Evolutionary conservation across 257 asterid genomes (phyloP).

Genomic region (Gentiana macrophylla): DNA sequence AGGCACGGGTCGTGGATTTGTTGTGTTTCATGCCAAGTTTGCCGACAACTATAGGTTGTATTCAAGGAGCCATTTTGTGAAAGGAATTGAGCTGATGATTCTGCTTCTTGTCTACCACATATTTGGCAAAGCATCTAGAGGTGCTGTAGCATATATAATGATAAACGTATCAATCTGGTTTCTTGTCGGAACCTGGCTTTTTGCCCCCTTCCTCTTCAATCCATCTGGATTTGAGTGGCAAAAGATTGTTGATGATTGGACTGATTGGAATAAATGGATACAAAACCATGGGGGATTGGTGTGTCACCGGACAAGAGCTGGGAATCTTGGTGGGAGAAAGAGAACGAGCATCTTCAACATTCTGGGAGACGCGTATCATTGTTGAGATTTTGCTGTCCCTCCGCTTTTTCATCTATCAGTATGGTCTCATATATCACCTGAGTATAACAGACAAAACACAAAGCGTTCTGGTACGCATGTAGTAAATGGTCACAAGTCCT

Average conservation of each 20-base stretch:
- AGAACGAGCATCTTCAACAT: constrained; percentile 63
- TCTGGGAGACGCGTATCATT: constrained; percentile 58
- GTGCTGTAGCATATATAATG: constrained; percentile 52
- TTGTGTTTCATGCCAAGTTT: constrained; percentile 87
- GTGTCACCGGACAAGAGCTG: constrained; percentile 85
- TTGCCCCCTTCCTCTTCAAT: constrained; percentile 85
- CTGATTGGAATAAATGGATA: constrained; percentile 95
- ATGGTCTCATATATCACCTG: constrained; percentile 79
- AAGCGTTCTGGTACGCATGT: constrained; percentile 46
- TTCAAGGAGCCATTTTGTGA: constrained; percentile 84
- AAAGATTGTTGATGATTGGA: constrained; percentile 84
- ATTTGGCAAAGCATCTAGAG: constrained; percentile 61
- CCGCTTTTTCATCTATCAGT: constrained; percentile 82
- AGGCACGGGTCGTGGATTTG: constrained; percentile 95
- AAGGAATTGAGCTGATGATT: constrained; percentile 83
- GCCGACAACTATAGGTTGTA: constrained; percentile 80
- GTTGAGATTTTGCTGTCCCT: constrained; percentile 71
- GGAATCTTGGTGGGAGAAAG: constrained; percentile 99
- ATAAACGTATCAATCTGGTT: constrained; percentile 87
- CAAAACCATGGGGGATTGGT: constrained; percentile 77
- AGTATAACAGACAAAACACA: constrained; percentile 35
- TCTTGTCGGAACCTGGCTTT: constrained; percentile 89
- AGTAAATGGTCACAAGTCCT: background rate
- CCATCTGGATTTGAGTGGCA: constrained; percentile 99
- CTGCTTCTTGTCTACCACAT: constrained; percentile 84